phyloP scores from a whole-genome alignment of 2,329 filamentous ascomycete genomes.

The Fusarium pseudoanthophilum region DNA sequence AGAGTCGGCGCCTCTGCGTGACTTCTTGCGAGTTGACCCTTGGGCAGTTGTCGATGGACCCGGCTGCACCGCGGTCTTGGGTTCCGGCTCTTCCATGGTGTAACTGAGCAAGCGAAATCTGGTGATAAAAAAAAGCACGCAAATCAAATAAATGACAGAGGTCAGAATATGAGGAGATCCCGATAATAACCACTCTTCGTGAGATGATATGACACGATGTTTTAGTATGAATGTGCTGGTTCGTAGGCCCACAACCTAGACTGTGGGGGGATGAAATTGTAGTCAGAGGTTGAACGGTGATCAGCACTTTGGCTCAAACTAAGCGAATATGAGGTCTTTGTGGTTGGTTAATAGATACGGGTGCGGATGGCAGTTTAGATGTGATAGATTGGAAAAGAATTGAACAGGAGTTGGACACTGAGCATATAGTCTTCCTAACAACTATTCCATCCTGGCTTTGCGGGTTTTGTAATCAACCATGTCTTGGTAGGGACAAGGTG shows the following conservation, averaged over 20 bases:
- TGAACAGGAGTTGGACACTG: conserved; percentile 6
- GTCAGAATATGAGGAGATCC: background rate
- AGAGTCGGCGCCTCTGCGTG: conserved; percentile 60
- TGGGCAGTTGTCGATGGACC: conserved; percentile 23
- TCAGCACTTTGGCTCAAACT: conserved; percentile 15
- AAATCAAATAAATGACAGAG: conserved; percentile 1
- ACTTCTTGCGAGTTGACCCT: conserved; percentile 55
- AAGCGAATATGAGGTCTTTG: conserved; percentile 26
- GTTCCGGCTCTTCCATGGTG: conserved; percentile 37
- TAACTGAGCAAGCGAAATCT: conserved; percentile 6
- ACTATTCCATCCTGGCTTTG: conserved; percentile 29
- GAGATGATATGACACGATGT: conserved; percentile 27
- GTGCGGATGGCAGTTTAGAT: background rate
- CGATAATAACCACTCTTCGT: background rate
- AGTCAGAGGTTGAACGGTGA: conserved; percentile 21
- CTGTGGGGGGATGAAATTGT: conserved; percentile 26
- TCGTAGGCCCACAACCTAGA: conserved; percentile 18
- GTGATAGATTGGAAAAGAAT: background rate
- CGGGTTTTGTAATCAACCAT: conserved; percentile 39
- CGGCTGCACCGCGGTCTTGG: conserved; percentile 15
- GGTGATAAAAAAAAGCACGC: background rate
- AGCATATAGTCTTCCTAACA: conserved; percentile 15
- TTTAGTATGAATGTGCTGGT: conserved; percentile 7
- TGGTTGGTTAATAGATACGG: conserved; percentile 15
- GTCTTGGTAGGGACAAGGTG: background rate